phyloP scores from a whole-genome alignment of 352 stramenopile species.

The Globisporangium lucens region DNA sequence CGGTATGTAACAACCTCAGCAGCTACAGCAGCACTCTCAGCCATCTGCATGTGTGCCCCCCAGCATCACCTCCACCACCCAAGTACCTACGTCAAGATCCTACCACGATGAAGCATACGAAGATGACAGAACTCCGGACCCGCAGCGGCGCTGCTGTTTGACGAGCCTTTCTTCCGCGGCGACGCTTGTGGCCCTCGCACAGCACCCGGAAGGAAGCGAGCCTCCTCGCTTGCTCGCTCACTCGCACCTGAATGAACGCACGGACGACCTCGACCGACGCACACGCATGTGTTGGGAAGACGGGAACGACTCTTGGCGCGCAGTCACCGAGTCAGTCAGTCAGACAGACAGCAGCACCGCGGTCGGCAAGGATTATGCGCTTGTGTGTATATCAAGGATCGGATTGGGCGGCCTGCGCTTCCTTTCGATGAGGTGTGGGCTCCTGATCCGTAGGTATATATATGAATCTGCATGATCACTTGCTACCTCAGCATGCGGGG shows the following conservation, averaged over 20 bases:
- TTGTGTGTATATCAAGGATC: constrained; percentile 86
- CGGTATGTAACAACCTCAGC: constrained; percentile 52
- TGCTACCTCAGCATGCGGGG: constrained; percentile 19
- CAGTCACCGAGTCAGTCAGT: constrained; percentile 3
- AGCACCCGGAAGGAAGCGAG: constrained; percentile 1
- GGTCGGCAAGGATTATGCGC: constrained; percentile 43
- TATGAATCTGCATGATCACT: constrained; percentile 54
- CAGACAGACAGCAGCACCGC: constrained; percentile 12
- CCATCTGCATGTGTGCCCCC: neutral
- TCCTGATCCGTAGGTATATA: constrained; percentile 86
- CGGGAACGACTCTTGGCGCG: constrained; percentile 17
- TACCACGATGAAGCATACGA: constrained; percentile 12
- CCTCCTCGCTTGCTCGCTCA: neutral
- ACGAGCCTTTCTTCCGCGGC: neutral
- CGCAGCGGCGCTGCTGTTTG: constrained; percentile 15
- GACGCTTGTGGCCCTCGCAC: neutral
- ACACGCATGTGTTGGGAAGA: constrained; percentile 14
- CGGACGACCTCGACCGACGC: constrained; percentile 14
- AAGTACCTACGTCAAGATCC: constrained; percentile 21
- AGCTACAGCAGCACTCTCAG: neutral
- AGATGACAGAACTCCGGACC: constrained; percentile 14
- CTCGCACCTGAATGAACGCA: constrained; percentile 5
- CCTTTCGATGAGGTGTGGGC: constrained; percentile 5
- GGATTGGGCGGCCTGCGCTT: constrained; percentile 41
- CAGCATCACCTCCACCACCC: neutral